Evolutionary conservation across 306 rosid genomes (phyloP).

Genomic region (Begonia loranthoides): DNA sequence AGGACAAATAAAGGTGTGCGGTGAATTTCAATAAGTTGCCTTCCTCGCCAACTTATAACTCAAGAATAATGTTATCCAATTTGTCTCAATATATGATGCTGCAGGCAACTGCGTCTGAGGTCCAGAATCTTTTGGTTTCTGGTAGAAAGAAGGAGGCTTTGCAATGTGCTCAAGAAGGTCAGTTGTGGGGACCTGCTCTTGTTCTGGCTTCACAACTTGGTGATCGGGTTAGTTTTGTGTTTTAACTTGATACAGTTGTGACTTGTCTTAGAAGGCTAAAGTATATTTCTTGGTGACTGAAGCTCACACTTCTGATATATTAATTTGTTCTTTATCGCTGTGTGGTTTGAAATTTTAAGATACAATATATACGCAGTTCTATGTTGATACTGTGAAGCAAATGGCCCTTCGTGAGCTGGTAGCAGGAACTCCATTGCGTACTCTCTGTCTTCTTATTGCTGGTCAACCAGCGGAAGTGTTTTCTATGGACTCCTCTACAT

Average conservation of each 20-base stretch:
- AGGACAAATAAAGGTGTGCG: slow-evolving; percentile 47
- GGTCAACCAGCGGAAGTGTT: slow-evolving; percentile 92
- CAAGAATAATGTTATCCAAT: not conserved
- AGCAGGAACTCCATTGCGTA: slow-evolving; percentile 87
- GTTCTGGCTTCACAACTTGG: slow-evolving; percentile 93
- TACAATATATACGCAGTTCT: slow-evolving; percentile 34
- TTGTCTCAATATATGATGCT: not conserved
- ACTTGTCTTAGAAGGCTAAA: too few relatives aligned
- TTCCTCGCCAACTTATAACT: not conserved
- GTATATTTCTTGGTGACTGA: too few relatives aligned
- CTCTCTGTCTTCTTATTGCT: slow-evolving; percentile 85
- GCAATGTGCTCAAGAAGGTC: slow-evolving; percentile 85
- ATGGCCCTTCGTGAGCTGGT: slow-evolving; percentile 74
- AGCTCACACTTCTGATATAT: too few relatives aligned
- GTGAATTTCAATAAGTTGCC: not conserved
- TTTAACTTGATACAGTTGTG: not conserved
- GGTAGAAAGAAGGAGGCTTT: slow-evolving; percentile 88
- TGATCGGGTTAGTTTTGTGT: slow-evolving; percentile 43
- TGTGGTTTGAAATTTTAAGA: too few relatives aligned
- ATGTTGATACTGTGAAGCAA: slow-evolving; percentile 85
- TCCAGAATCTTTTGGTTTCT: slow-evolving; percentile 73
- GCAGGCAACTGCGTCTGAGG: slow-evolving; percentile 81
- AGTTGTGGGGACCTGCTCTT: slow-evolving; percentile 98
- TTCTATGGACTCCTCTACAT: slow-evolving; percentile 21
- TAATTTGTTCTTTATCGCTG: too few relatives aligned